Base-by-base conservation (phyloP, 2,329 filamentous ascomycete species). In the Ceratocystis diversiconidia region DNA sequence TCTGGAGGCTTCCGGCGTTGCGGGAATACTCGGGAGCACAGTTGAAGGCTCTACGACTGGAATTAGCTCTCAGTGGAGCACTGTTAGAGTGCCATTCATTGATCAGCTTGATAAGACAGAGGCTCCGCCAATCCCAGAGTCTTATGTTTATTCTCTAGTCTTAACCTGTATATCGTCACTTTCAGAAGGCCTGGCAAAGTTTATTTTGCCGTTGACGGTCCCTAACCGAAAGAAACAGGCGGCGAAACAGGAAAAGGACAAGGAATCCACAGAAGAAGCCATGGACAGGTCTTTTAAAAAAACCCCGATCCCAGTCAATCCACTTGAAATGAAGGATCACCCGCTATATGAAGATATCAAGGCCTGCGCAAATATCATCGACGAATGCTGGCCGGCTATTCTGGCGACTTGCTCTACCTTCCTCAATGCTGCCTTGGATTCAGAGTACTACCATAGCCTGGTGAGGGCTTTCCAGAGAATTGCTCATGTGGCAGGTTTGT, bases 401-500 rank as follows among this genome's bases (percentile, higher is more conserved):
- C 82, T 99, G 61, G 92, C 94, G 0, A 94, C 91, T 1, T 96
- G 91, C 71, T 99, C 94, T 0, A 96, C 92, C 0, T 99, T 97
- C 72, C 77, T 99, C 19, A 95, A 95, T 72, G 90, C 94, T 36
- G 86, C 92, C 0, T 78, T 99, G 3, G 94, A 99, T 73, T 88
- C 90, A 0, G 91, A 96, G 64, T 96, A 94, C 70, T 99, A 97
- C 71, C 92, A 96, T 70, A 85, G 87, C 8, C 79, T 99, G 1
- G 92, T 99, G 28, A 84, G 94, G 69, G 89, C 92, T 0, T 95
- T 97, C 70, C 94, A 99, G 71, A 91, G 95, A 69, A 89, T 99
- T 71, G 89, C 94, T 0, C 95, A 99, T 73, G 92, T 97, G 2
- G 90, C 94, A 48, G 95, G 94, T 4, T 79, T 99, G 60, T 76